These are phyloP conservation scores for Naegleria gruberi DNA, from an alignment of 208 protist genomes.

Conservation along the genomic window DNA sequence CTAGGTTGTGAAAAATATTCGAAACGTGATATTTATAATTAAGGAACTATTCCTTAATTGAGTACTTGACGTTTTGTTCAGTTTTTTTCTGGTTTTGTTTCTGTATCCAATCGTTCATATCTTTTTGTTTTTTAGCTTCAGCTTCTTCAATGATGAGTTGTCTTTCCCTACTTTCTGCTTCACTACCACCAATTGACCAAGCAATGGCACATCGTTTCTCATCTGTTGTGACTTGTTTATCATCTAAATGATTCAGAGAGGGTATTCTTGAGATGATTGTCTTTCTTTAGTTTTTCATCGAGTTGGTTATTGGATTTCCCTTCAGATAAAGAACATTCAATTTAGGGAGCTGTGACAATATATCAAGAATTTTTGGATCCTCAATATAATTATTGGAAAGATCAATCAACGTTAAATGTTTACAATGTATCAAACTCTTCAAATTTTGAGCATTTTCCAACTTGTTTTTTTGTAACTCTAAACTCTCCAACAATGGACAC, in stretches of 20 bases:
- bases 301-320: conserved; percentile 71
- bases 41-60: too few species aligned
- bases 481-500: conserved; percentile 47
- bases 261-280: conserved; percentile 55
- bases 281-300: conserved; percentile 70
- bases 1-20: too few species aligned
- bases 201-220: conserved; percentile 71
- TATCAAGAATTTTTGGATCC: conserved; percentile 63
- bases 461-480: conserved; percentile 68
- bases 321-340: conserved; percentile 69
- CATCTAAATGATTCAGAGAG: conserved; percentile 72
- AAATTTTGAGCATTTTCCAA: conserved; percentile 53
- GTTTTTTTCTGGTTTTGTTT: too few species aligned
- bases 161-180: conserved; percentile 57
- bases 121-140: conserved; percentile 40
- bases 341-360: conserved; percentile 62
- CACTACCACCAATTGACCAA: conserved; percentile 65
- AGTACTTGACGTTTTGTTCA: too few species aligned
- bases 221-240: conserved; percentile 69
- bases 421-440: conserved; percentile 55
- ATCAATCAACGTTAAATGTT: conserved; percentile 64
- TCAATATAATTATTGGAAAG: conserved; percentile 76
- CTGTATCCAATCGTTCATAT: conserved; percentile 51
- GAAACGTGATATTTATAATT: too few species aligned
- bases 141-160: conserved; percentile 56